These are phyloP conservation scores for Myxozyma udenii DNA, from an alignment of 805 yeast species.

Conservation along the genomic window DNA sequence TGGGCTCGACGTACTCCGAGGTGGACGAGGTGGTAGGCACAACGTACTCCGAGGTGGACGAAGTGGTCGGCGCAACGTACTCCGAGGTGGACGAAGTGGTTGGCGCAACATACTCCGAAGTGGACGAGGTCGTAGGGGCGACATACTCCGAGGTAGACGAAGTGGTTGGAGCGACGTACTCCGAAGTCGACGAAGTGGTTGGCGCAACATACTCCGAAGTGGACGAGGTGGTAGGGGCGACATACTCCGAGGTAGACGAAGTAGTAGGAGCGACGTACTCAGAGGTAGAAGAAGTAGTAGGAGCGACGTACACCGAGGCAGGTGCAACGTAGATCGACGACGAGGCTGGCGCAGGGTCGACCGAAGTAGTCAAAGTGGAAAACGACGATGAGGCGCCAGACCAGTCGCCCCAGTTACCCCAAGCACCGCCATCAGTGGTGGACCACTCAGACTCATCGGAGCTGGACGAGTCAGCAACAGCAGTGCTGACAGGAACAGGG, in stretches of 20 bases:
- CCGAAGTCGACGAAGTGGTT: constrained; percentile 13
- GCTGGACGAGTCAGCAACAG: too few relatives aligned
- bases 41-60: constrained; percentile 7
- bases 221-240: constrained; percentile 13
- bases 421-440: background rate
- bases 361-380: constrained; percentile 4
- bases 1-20: constrained; percentile 8
- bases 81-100: constrained; percentile 14
- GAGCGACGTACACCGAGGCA: constrained; percentile 7
- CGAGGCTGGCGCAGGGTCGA: constrained; percentile 4
- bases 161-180: constrained; percentile 16
- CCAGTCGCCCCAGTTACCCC: too few relatives aligned
- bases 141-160: constrained; percentile 10
- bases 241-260: constrained; percentile 8
- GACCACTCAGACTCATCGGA: too few relatives aligned
- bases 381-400: constrained; percentile 4
- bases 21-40: constrained; percentile 9
- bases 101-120: constrained; percentile 8
- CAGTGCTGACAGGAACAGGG: constrained; percentile 1
- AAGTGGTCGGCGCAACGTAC: constrained; percentile 19
- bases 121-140: constrained; percentile 11
- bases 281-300: constrained; percentile 16
- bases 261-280: constrained; percentile 13
- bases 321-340: constrained; percentile 4
- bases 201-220: constrained; percentile 7